Percentiles rank a stretch among this genome's conserved stretches.
These are phyloP conservation scores for Fusarium neocosmosporiellum DNA, from an alignment of 2,329 filamentous ascomycete species.

Conservation along the genomic window DNA sequence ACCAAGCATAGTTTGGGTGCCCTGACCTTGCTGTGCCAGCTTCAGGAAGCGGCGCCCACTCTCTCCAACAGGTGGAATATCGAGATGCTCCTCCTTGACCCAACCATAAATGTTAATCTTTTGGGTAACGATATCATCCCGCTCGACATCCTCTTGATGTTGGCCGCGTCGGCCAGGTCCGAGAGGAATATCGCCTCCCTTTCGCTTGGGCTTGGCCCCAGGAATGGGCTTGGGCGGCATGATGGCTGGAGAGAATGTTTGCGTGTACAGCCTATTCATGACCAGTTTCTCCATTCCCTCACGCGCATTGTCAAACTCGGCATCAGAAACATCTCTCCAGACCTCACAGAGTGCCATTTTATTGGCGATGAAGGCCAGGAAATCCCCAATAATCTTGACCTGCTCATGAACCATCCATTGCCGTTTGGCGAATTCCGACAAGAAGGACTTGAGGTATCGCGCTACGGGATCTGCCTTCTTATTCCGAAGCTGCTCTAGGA, in stretches of 20 bases:
- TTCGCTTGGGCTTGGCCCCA: constrained; percentile 74
- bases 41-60: constrained; percentile 89
- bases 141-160: constrained; percentile 97
- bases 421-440: constrained; percentile 94
- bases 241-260: constrained; percentile 97
- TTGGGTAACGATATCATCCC: constrained; percentile 94
- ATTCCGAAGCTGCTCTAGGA: constrained; percentile 94
- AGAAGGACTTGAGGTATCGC: constrained; percentile 92
- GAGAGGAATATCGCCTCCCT: constrained; percentile 74
- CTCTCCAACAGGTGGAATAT: constrained; percentile 86
- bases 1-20: not conserved
- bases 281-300: constrained; percentile 99
- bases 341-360: constrained; percentile 99
- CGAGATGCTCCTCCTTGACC: constrained; percentile 92
- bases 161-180: constrained; percentile 91
- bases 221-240: constrained; percentile 80
- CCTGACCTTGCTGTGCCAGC: constrained; percentile 84
- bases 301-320: constrained; percentile 96
- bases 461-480: constrained; percentile 98
- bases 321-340: constrained; percentile 94
- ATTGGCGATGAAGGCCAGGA: constrained; percentile 94
- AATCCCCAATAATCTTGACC: constrained; percentile 98
- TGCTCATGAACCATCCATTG: constrained; percentile 99
- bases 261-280: constrained; percentile 95
- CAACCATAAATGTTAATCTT: constrained; percentile 98